Percentiles rank a stretch among this genome's conserved stretches.
Evolutionary conservation across 495 filamentous ascomycete species (phyloP).

Genomic region (Pseudoneurospora amorphoporcata): DNA sequence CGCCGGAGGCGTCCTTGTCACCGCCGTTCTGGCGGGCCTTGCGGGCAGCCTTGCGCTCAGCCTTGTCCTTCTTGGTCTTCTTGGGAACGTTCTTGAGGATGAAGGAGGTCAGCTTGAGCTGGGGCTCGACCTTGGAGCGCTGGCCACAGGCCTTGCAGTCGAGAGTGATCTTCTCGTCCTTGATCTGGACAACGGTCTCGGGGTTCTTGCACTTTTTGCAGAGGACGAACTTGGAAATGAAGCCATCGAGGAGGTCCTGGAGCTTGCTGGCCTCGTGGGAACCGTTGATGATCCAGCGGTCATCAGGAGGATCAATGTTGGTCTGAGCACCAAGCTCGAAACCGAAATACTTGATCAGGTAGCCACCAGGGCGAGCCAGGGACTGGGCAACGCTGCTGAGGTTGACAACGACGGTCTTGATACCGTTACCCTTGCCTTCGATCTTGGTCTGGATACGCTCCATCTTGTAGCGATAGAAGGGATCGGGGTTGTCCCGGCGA

Average conservation of each 20-base stretch:
- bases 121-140: slow-evolving; percentile 78
- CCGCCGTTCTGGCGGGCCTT: slow-evolving; percentile 76
- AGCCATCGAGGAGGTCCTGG: slow-evolving; percentile 95
- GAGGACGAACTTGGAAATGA: slow-evolving; percentile 95
- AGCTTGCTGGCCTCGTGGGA: slow-evolving; percentile 92
- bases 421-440: slow-evolving; percentile 97
- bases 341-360: slow-evolving; percentile 99
- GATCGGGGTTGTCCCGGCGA: slow-evolving; percentile 94
- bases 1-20: slow-evolving; percentile 47
- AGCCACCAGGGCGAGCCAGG: slow-evolving; percentile 81
- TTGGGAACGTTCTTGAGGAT: slow-evolving; percentile 87
- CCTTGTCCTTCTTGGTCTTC: slow-evolving; percentile 94
- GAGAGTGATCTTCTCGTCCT: slow-evolving; percentile 77
- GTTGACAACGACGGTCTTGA: slow-evolving; percentile 96
- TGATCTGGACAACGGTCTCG: slow-evolving; percentile 90
- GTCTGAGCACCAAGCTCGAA: slow-evolving; percentile 98
- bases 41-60: slow-evolving; percentile 75
- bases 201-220: slow-evolving; percentile 99
- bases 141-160: slow-evolving; percentile 99
- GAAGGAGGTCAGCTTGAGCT: slow-evolving; percentile 93
- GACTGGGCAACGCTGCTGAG: slow-evolving; percentile 88
- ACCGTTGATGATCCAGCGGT: slow-evolving; percentile 99
- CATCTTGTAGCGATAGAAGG: slow-evolving; percentile 99
- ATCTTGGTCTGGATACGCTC: slow-evolving; percentile 97
- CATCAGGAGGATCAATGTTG: slow-evolving; percentile 91